Base-by-base conservation (phyloP, 495 filamentous ascomycete species). In the Penicillium fimorum region DNA sequence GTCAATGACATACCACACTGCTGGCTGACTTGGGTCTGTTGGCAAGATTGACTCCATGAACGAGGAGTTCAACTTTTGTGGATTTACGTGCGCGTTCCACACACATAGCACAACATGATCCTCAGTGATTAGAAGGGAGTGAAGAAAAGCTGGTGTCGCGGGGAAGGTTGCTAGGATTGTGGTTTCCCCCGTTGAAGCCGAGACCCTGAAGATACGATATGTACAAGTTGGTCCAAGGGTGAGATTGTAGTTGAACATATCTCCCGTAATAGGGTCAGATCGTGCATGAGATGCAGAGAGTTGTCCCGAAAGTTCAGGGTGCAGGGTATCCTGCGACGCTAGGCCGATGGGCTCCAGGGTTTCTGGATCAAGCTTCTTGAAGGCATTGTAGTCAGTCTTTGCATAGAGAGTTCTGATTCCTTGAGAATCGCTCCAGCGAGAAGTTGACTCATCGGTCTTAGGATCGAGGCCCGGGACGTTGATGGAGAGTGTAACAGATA, bases 181-280 rank as follows among this genome's bases (percentile, higher is more conserved):
- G 0, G 87, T 90, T 44, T 84, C 70, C 0, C 86, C 88, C 0
- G 80, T 87, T 0, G 78, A 62, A 0, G 80, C 79, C 7, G 75
- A 84, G 13, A 84, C 79, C 5, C 71, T 65, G 66, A 92, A 92
- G 27, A 92, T 63, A 2, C 86, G 83, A 59, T 92, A 94, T 0
- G 79, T 81, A 5, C 73, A 58, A 0, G 57, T 61, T 13, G 47
- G 50, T 10, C 76, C 78, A 5, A 84, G 42, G 2, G 76, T 62
- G 33, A 90, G 80, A 64, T 92, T 92, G 73, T 79, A 91, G 64
- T 91, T 92, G 74, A 80, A 90, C n/a, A 88, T 65, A 57, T 92
- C 88, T 2, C 90, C 89, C 0, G 86, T 91, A 0, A 75, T 60
- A 0, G 87, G 88, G 59, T 91, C 87, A 0, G 77, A 75, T n/a